Evolutionary conservation across 2,329 filamentous ascomycete genomes (phyloP).

Genomic region (Tolypocladium ophioglossoides): DNA sequence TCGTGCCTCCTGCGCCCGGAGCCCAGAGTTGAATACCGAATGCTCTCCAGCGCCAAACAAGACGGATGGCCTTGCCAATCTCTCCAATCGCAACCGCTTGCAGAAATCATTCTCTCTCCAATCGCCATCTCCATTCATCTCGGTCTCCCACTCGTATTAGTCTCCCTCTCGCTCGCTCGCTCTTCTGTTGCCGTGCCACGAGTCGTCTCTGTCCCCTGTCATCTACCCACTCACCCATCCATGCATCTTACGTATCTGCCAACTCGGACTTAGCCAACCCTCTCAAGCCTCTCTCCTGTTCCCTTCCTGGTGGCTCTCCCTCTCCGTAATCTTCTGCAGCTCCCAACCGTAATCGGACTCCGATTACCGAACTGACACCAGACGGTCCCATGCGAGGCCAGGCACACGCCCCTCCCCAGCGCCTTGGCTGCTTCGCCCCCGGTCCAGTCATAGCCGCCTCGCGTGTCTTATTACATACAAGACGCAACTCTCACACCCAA

Average conservation of each 20-base stretch:
- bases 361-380: constrained; percentile 9
- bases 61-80: not conserved
- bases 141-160: not conserved
- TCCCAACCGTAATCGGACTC: not conserved
- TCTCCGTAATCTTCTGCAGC: not conserved
- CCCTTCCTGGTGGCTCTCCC: not conserved
- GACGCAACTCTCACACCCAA: constrained; percentile 10
- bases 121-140: not conserved
- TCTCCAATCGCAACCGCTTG: constrained; percentile 2
- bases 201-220: constrained; percentile 2
- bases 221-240: not conserved
- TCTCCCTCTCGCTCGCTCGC: not conserved
- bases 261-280: not conserved
- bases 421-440: constrained; percentile 3
- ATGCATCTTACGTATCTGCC: not conserved
- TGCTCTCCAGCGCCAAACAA: not conserved
- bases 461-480: constrained; percentile 15
- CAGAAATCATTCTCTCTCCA: not conserved
- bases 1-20: not conserved
- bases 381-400: constrained; percentile 11
- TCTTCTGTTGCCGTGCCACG: not conserved
- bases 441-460: constrained; percentile 10
- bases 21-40: not conserved
- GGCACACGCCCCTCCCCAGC: constrained; percentile 8
- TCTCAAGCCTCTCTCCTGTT: not conserved